Conservation (phyloP, 768 basidiomycete genomes). For the Naganishia vaughanmartiniae region DNA sequence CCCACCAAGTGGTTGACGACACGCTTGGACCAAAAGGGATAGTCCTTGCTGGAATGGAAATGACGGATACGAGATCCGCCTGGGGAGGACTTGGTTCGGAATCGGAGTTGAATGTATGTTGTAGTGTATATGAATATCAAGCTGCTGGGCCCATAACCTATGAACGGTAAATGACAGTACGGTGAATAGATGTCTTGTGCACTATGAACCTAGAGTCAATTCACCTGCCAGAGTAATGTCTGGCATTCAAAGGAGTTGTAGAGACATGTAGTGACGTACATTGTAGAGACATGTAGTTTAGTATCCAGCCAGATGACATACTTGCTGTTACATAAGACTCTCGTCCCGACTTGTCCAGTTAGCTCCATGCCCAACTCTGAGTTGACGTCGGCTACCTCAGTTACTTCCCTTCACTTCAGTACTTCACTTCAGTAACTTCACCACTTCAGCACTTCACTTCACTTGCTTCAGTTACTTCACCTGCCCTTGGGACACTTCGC, state of each 20-base stretch:
- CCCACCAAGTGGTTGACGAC: neutral
- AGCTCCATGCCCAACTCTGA: too few relatives aligned
- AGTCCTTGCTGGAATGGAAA: neutral
- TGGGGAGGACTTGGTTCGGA: neutral
- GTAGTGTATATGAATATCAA: neutral
- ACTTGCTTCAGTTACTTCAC: too few relatives aligned
- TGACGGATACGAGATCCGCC: neutral
- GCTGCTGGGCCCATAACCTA: neutral
- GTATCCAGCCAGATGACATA: too few relatives aligned
- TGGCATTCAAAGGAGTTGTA: neutral
- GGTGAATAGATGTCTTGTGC: neutral
- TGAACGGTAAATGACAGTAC: neutral
- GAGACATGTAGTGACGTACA: too few relatives aligned
- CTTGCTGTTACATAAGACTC: too few relatives aligned
- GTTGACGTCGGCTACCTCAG: too few relatives aligned
- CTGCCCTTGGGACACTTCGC: too few relatives aligned
- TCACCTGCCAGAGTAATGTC: neutral
- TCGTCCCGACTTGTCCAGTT: too few relatives aligned
- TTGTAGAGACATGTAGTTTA: too few relatives aligned
- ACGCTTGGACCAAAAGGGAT: neutral
- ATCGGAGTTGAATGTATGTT: neutral
- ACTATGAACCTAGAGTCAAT: neutral
- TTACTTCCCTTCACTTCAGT: too few relatives aligned
- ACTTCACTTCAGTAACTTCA: too few relatives aligned
- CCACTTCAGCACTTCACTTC: too few relatives aligned